phyloP scores from a whole-genome alignment of 768 basidiomycete species.

The Cystoderma amianthinum region DNA sequence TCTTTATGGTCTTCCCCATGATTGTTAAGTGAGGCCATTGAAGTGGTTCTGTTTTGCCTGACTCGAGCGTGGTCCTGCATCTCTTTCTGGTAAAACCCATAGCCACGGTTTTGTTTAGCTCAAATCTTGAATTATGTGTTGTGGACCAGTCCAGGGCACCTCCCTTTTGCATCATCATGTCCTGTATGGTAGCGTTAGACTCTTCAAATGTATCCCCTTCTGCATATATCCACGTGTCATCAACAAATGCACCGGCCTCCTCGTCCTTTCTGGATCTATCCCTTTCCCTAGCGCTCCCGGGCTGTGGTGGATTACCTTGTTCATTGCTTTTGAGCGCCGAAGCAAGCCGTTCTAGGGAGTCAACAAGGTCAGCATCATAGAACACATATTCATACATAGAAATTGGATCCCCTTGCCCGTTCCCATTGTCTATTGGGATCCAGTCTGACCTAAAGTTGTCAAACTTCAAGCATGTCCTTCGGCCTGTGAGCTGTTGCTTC shows the following conservation, averaged over 20 bases:
- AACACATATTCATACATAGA: no score
- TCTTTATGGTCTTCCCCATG: neutral
- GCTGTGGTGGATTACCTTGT: no score
- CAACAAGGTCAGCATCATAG: no score
- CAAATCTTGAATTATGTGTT: constrained; percentile 20
- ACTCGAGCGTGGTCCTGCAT: neutral
- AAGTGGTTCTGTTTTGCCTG: no score
- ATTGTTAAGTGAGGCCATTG: neutral
- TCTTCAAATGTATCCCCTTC: constrained; percentile 13
- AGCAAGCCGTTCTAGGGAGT: no score
- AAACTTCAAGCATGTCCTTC: no score
- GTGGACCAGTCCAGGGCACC: constrained; percentile 18
- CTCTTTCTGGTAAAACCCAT: constrained; percentile 13
- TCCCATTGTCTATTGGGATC: no score
- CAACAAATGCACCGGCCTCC: constrained; percentile 19
- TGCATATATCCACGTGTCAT: constrained; percentile 17
- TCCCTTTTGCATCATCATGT: constrained; percentile 15
- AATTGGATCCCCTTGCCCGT: no score
- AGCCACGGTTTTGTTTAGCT: constrained; percentile 19
- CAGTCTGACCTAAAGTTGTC: no score
- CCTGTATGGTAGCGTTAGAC: constrained; percentile 11
- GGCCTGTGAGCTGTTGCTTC: constrained; percentile 7
- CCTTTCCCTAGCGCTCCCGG: no score
- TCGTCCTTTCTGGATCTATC: no score
- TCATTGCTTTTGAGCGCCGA: no score